Evolutionary conservation across 768 basidiomycete species (phyloP).

Genomic region (Auriscalpium vulgare): DNA sequence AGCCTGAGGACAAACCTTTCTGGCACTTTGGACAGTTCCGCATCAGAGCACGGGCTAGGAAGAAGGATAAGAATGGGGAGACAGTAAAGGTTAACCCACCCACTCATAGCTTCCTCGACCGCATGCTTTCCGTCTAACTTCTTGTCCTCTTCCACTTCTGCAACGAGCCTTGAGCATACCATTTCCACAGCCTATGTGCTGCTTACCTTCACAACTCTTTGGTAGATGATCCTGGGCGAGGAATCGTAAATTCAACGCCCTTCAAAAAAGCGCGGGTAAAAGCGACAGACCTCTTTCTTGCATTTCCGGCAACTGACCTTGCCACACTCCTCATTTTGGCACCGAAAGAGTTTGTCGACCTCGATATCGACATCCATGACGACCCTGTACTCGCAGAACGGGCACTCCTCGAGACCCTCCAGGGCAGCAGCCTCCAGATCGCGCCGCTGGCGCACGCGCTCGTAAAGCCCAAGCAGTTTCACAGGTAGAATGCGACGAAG

Average conservation of each 20-base stretch:
- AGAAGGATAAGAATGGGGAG: constrained; percentile 2
- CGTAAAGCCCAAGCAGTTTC: constrained; percentile 63
- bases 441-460: constrained; percentile 67
- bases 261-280: too few relatives aligned
- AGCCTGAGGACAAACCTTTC: constrained; percentile 42
- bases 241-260: neutral
- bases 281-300: constrained; percentile 52
- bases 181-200: neutral
- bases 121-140: constrained; percentile 67
- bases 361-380: constrained; percentile 41
- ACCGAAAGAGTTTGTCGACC: constrained; percentile 30
- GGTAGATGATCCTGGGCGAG: constrained; percentile 67
- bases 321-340: constrained; percentile 57
- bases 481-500: constrained; percentile 56
- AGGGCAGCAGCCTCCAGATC: constrained; percentile 74
- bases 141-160: constrained; percentile 72
- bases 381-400: constrained; percentile 82
- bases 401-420: constrained; percentile 82
- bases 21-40: constrained; percentile 82
- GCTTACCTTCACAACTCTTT: constrained; percentile 65
- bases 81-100: constrained; percentile 14
- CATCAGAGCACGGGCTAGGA: constrained; percentile 69
- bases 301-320: constrained; percentile 75
- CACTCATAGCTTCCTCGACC: constrained; percentile 93
- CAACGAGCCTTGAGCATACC: neutral